Base-by-base conservation (phyloP, 1,284 basidiomycete species). In the Anthracocystis walkeri region DNA sequence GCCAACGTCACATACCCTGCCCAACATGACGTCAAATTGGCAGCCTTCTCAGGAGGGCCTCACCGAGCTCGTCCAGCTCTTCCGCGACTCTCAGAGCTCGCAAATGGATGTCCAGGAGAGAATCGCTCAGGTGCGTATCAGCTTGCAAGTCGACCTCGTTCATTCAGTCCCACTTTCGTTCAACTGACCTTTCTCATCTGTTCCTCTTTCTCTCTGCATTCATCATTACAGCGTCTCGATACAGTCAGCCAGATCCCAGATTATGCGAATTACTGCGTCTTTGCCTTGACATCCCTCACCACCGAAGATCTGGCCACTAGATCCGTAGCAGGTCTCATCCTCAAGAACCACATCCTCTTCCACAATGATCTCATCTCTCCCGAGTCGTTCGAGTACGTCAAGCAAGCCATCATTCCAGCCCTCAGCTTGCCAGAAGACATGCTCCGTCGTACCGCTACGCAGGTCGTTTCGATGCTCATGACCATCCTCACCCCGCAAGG, bases 251-350 rank as follows among this genome's bases (percentile, higher is more conserved):
- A 77, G 49, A 77, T 82, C 33, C 82, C 82, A 52, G 82, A 83
- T 58, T 99, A 98, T 86, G 92, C 96, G 74, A 95, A 92, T 76
- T 99, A 99, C 89, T 91, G 99, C 69, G 93, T 93, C 48, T 94
- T 96, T 86, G 94, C 98, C 87, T 97, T 81, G 72, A 91, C 92
- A 54, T 89, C 89, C 50, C 87, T 93, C 88, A 89, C 91, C 1
- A 88, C 90, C 72, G 94, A 98, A 86, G 92, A 95, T 78, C 92
- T 93, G 80, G 91, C 92, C 48, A 94, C 96, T 84, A 90, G 96
- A 63, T 93, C 93, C 66, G 95, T 98, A 86, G 95, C 97, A 33
- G 97, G 96, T 59, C 92, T 98, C 81, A 89, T 99, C 38, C 90
- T 99, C 86, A 99, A 99, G 90, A 99, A 98, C 87, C 94, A 96